These are phyloP conservation scores for Boechera stricta DNA, from an alignment of 345 rosid genomes.

Conservation along the genomic window DNA sequence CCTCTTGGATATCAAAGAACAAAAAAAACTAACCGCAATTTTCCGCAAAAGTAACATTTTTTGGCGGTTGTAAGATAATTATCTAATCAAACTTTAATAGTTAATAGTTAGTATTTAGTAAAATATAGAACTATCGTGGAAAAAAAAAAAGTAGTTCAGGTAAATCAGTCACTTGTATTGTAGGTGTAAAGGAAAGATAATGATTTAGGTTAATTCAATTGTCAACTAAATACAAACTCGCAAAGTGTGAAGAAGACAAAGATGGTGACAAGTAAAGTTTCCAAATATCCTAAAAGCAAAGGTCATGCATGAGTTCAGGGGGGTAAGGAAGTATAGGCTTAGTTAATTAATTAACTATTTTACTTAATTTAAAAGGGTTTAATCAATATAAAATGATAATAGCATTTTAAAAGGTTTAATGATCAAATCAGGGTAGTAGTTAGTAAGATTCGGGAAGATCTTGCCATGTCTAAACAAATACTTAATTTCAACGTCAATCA, in stretches of 20 bases:
- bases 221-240: slow-evolving; percentile 43
- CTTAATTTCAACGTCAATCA: slow-evolving; percentile 74
- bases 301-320: slow-evolving; percentile 53
- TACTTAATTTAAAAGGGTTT: not conserved
- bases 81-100: too few relatives aligned
- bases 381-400: slow-evolving; percentile 35
- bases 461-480: slow-evolving; percentile 49
- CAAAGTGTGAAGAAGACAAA: slow-evolving; percentile 43
- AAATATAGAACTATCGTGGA: too few relatives aligned
- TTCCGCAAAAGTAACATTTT: too few relatives aligned
- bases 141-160: slow-evolving; percentile 15
- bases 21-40: too few relatives aligned
- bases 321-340: slow-evolving; percentile 39
- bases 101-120: too few relatives aligned
- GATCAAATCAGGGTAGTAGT: slow-evolving; percentile 55
- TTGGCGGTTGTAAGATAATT: too few relatives aligned
- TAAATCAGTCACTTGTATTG: slow-evolving; percentile 19
- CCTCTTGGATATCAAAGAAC: too few relatives aligned
- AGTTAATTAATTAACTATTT: slow-evolving; percentile 12
- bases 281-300: slow-evolving; percentile 38
- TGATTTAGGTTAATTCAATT: slow-evolving; percentile 28
- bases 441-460: slow-evolving; percentile 75
- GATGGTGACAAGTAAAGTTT: slow-evolving; percentile 47
- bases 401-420: slow-evolving; percentile 33
- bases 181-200: slow-evolving; percentile 14